These are phyloP conservation scores for Lactifluus volemus DNA, from an alignment of 768 basidiomycete species.

Conservation along the genomic window DNA sequence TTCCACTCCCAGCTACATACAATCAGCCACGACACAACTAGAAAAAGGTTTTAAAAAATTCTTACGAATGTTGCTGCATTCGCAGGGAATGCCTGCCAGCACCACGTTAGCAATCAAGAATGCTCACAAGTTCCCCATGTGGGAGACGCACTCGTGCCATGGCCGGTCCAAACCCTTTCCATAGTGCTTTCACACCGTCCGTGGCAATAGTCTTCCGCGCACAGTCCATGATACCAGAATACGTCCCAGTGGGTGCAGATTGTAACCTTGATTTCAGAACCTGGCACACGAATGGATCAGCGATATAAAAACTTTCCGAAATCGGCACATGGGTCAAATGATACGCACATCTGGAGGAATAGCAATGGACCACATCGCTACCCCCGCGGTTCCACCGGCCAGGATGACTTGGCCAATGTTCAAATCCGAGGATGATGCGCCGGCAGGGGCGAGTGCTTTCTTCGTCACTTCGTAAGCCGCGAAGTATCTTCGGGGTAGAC, in stretches of 20 bases:
- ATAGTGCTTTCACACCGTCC: slow-evolving; percentile 81
- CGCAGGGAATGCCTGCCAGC: slow-evolving; percentile 82
- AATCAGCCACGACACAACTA: neutral
- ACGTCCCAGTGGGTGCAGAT: slow-evolving; percentile 96
- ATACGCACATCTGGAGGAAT: slow-evolving; percentile 89
- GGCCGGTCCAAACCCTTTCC: slow-evolving; percentile 97
- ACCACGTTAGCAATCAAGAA: neutral
- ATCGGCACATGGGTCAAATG: neutral
- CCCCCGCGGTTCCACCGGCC: slow-evolving; percentile 90
- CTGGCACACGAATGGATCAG: slow-evolving; percentile 32
- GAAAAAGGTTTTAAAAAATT: neutral
- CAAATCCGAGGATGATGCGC: slow-evolving; percentile 70
- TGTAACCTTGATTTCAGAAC: slow-evolving; percentile 94
- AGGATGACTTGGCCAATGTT: slow-evolving; percentile 81
- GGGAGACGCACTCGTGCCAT: slow-evolving; percentile 72
- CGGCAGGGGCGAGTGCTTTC: slow-evolving; percentile 71
- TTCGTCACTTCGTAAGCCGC: slow-evolving; percentile 95
- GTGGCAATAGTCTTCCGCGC: slow-evolving; percentile 82
- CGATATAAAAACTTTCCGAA: neutral
- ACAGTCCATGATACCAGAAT: slow-evolving; percentile 90
- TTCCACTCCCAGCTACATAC: slow-evolving; percentile 79
- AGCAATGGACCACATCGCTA: slow-evolving; percentile 97
- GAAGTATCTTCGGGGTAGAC: slow-evolving; percentile 63
- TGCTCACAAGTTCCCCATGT: neutral
- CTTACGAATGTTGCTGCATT: slow-evolving; percentile 91